Percentiles rank a stretch among this genome's conserved stretches.
Evolutionary conservation across 2,329 filamentous ascomycete species (phyloP).

Genomic region (Cytospora chrysosperma): DNA sequence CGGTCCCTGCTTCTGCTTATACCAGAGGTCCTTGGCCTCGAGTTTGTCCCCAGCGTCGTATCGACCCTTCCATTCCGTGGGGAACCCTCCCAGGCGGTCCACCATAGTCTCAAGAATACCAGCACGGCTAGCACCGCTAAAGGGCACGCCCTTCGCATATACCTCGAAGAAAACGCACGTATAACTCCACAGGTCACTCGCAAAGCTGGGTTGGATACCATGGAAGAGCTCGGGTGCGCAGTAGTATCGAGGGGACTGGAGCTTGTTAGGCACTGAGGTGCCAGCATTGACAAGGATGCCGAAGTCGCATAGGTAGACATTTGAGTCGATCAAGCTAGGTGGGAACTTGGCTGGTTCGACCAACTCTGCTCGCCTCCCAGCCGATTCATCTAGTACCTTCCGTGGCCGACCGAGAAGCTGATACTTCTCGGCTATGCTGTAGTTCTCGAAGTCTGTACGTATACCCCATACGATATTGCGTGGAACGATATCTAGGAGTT

Average conservation of each 20-base stretch:
- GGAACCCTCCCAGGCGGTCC: no score
- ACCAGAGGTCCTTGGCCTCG: no score
- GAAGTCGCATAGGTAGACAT: constrained; percentile 1
- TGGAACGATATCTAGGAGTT: background rate
- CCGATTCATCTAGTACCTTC: constrained; percentile 51
- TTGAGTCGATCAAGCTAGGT: background rate
- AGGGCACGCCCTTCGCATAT: no score
- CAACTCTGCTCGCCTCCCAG: constrained; percentile 30
- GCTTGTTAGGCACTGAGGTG: constrained; percentile 1
- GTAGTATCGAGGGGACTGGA: background rate
- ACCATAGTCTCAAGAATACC: no score
- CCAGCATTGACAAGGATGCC: background rate
- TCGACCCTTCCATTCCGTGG: no score
- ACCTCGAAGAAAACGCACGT: no score
- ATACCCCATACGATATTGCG: constrained; percentile 4
- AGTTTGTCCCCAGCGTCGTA: no score
- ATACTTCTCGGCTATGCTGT: background rate
- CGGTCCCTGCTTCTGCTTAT: no score
- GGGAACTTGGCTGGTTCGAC: background rate
- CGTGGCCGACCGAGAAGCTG: constrained; percentile 47
- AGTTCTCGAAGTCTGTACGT: background rate
- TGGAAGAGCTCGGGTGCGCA: constrained; percentile 7
- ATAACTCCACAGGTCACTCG: no score
- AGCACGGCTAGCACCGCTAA: no score
- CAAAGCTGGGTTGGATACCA: background rate